These are phyloP conservation scores for Suhomyces emberorum DNA, from an alignment of 805 yeast genomes.

Conservation along the genomic window DNA sequence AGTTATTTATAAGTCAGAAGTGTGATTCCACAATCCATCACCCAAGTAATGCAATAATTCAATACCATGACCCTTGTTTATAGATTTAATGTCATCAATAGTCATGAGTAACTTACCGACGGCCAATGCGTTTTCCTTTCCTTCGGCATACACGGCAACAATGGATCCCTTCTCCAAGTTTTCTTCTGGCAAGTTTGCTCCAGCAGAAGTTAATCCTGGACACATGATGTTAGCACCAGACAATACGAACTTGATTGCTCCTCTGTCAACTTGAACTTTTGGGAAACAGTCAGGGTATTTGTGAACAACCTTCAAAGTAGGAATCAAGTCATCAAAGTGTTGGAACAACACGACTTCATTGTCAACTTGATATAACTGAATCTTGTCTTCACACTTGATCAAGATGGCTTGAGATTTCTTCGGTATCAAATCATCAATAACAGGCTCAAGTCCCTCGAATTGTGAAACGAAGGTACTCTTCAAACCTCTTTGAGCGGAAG, in stretches of 20 bases:
- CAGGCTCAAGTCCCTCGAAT: constrained; percentile 71
- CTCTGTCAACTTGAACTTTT: constrained; percentile 85
- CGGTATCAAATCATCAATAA: constrained; percentile 79
- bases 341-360: constrained; percentile 75
- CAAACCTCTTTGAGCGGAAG: constrained; percentile 90
- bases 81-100: constrained; percentile 78
- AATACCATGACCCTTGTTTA: constrained; percentile 86
- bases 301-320: constrained; percentile 72
- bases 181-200: constrained; percentile 78
- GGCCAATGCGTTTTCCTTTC: constrained; percentile 87
- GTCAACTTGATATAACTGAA: constrained; percentile 72
- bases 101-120: constrained; percentile 86
- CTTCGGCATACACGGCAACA: constrained; percentile 86
- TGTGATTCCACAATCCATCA: constrained; percentile 79
- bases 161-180: constrained; percentile 63
- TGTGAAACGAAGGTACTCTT: constrained; percentile 69
- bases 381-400: constrained; percentile 85
- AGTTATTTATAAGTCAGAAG: too few species aligned
- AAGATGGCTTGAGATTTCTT: constrained; percentile 80
- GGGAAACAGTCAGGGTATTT: constrained; percentile 84
- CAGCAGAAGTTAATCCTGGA: constrained; percentile 86
- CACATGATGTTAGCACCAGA: constrained; percentile 98
- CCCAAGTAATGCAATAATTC: constrained; percentile 82
- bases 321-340: constrained; percentile 76
- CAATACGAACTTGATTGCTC: constrained; percentile 93